phyloP scores from a whole-genome alignment of 768 basidiomycete genomes.

The Phallus indusiatus region DNA sequence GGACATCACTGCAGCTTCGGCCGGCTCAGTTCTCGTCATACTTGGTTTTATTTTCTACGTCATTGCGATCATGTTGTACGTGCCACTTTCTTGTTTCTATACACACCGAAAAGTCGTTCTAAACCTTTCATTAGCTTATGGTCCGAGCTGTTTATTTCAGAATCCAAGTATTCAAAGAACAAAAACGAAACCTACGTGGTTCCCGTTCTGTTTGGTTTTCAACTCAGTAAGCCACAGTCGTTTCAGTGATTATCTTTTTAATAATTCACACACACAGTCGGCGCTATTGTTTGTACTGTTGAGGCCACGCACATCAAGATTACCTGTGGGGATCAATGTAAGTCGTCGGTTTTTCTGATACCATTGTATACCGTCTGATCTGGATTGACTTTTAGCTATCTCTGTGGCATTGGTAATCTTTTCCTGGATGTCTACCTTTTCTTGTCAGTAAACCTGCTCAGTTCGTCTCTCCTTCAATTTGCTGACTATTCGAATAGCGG shows the following conservation, averaged over 20 bases:
- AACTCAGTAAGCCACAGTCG: neutral
- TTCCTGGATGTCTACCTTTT: constrained; percentile 22
- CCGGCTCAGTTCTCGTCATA: constrained; percentile 39
- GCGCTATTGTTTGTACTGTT: constrained; percentile 38
- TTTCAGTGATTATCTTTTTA: too few relatives aligned
- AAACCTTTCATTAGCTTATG: neutral
- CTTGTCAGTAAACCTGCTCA: constrained; percentile 15
- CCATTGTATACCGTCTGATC: neutral
- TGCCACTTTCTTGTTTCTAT: too few relatives aligned
- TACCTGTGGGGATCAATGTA: constrained; percentile 26
- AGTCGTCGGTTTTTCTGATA: constrained; percentile 11
- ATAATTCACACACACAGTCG: constrained; percentile 29
- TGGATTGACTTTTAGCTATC: constrained; percentile 18
- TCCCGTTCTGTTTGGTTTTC: neutral
- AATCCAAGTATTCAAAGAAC: neutral
- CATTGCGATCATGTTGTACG: too few relatives aligned
- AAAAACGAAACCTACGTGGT: neutral
- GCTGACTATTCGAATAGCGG: neutral
- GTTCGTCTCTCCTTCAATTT: neutral
- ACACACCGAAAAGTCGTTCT: too few relatives aligned
- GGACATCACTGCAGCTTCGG: constrained; percentile 29
- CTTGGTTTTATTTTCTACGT: constrained; percentile 24
- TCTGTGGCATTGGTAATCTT: constrained; percentile 20
- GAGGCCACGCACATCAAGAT: constrained; percentile 26
- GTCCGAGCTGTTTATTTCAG: neutral